Conservation (phyloP, 2,329 filamentous ascomycete species). For the Trichoderma aggressivum region DNA sequence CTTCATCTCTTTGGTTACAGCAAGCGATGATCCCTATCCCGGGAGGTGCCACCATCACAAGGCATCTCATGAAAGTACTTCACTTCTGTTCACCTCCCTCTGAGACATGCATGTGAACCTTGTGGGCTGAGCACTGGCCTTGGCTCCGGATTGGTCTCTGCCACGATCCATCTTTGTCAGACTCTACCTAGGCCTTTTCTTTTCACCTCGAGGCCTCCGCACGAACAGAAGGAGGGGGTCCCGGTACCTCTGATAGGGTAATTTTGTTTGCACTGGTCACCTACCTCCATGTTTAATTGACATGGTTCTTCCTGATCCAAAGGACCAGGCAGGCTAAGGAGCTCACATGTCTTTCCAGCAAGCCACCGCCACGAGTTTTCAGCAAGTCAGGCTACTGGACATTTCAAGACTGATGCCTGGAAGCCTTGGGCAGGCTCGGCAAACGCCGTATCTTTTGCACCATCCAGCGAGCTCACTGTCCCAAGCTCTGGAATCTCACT, state of each 20-base stretch:
- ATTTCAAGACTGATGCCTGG: neutral
- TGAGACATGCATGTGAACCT: conserved; percentile 11
- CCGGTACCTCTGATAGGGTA: neutral
- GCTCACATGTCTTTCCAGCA: neutral
- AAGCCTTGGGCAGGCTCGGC: neutral
- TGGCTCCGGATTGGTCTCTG: neutral
- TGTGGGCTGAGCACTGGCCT: neutral
- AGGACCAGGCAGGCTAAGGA: neutral
- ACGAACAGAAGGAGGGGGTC: neutral
- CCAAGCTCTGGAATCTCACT: neutral
- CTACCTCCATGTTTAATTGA: neutral
- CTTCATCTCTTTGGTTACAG: conserved; percentile 1
- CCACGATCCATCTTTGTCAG: neutral
- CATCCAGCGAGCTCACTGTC: neutral
- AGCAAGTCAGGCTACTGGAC: neutral
- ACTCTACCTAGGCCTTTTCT: neutral
- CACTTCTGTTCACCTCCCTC: neutral
- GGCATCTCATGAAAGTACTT: neutral
- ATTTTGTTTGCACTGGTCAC: neutral
- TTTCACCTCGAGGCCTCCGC: neutral
- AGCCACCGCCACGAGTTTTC: neutral
- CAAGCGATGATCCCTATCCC: conserved; percentile 10
- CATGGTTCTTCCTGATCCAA: neutral
- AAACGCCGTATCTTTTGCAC: neutral
- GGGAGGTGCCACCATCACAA: neutral